Conservation (phyloP, 768 basidiomycete genomes). For the Boletus reticuloceps region DNA sequence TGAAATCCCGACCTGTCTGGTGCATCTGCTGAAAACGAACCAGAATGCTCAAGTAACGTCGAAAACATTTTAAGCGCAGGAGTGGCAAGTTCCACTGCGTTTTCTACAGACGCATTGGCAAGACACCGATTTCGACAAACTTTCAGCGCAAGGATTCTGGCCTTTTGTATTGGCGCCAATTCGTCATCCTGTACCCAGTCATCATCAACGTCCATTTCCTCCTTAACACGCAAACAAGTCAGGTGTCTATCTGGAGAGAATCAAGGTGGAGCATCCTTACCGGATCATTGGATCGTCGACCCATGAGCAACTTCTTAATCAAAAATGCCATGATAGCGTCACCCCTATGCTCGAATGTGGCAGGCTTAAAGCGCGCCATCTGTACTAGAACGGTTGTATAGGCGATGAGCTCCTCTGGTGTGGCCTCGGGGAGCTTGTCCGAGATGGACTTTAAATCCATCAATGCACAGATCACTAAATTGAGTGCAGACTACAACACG, state of each 20-base stretch:
- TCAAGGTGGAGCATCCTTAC: slow-evolving; percentile 35
- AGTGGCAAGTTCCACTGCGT: slow-evolving; percentile 62
- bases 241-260: neutral
- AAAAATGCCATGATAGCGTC: slow-evolving; percentile 72
- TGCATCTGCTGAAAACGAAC: slow-evolving; percentile 57
- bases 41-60: slow-evolving; percentile 65
- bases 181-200: slow-evolving; percentile 79
- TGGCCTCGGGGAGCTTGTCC: slow-evolving; percentile 43
- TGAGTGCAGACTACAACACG: slow-evolving; percentile 11
- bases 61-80: slow-evolving; percentile 78
- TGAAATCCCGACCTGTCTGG: slow-evolving; percentile 45
- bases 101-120: slow-evolving; percentile 56
- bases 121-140: slow-evolving; percentile 80
- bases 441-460: slow-evolving; percentile 52
- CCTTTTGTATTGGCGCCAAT: slow-evolving; percentile 54
- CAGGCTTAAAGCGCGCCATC: slow-evolving; percentile 63
- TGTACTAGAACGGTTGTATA: slow-evolving; percentile 73
- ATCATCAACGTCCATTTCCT: slow-evolving; percentile 54
- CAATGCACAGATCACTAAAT: neutral
- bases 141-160: slow-evolving; percentile 77
- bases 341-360: slow-evolving; percentile 76
- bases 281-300: slow-evolving; percentile 42
- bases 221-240: slow-evolving; percentile 34
- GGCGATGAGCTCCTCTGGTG: slow-evolving; percentile 55
- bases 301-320: slow-evolving; percentile 67